These are phyloP conservation scores for Mortierella sp. DNA, from an alignment of 371 early-diverging fungal genomes.

Conservation along the genomic window DNA sequence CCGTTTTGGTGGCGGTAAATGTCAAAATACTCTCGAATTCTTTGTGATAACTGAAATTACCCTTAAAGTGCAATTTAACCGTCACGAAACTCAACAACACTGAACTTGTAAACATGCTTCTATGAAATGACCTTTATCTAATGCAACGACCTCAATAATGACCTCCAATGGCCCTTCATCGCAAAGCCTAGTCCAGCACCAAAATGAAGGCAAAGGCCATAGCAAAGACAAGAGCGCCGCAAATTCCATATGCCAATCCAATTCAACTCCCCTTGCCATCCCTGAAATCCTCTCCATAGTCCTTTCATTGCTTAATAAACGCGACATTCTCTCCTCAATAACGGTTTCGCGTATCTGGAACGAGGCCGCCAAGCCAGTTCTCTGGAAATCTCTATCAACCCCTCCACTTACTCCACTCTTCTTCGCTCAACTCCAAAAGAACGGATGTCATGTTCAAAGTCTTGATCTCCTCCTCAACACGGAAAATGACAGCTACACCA, in stretches of 20 bases:
- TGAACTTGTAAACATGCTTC: too few species aligned
- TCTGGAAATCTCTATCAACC: conserved; percentile 16
- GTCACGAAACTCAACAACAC: too few species aligned
- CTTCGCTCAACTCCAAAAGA: conserved; percentile 7
- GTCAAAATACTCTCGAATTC: conserved; percentile 15
- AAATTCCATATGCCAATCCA: background rate
- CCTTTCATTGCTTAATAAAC: conserved; percentile 16
- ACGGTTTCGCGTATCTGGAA: conserved; percentile 26
- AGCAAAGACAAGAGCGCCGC: background rate
- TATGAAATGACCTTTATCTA: too few species aligned
- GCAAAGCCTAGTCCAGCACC: background rate
- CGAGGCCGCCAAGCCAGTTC: conserved; percentile 5
- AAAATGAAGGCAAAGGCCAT: background rate
- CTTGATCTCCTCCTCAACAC: conserved; percentile 23
- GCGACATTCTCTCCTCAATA: background rate
- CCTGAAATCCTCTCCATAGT: conserved; percentile 34
- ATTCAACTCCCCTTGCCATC: conserved; percentile 10
- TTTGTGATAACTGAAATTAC: too few species aligned
- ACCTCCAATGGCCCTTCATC: too few species aligned
- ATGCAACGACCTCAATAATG: background rate
- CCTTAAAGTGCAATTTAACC: too few species aligned
- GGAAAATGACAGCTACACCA: background rate
- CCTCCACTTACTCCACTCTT: conserved; percentile 11
- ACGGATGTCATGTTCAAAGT: conserved; percentile 20
- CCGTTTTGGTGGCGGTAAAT: conserved; percentile 10